Evolutionary conservation across 306 rosid genomes (phyloP), one percentile per base, ranked within the genome.

Genomic region (Hippophae rhamnoides): DNA sequence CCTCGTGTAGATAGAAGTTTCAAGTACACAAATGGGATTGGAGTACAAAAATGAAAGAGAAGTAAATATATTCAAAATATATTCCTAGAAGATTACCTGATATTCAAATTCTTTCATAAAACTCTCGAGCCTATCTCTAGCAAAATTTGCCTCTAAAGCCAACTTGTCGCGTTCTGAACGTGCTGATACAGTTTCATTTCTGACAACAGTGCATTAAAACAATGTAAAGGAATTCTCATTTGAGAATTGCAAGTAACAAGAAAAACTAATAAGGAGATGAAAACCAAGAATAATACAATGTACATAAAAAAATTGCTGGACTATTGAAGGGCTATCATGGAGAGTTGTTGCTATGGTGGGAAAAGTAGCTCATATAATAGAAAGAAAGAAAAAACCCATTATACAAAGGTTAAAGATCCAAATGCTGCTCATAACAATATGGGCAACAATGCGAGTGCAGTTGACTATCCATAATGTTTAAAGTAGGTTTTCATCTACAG

Each of bases 101-200:
- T 78, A 86, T 43, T 88, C 89, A 67, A 76, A 85, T 69, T 92
- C 95, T 74, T 82, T 81, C 79, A 73, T 58, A 65, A 80, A 80
- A 69, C 89, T 78, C 60, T 88, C 89, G 47, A 88, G 85, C 68
- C 75, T 82, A 56, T 84, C 99, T 67, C 72, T 76, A 8, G 89
- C 78, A 78, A 92, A 83, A 69, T 76, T 82, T 52, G 82, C 85
- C 76, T 85, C 96, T 41, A 84, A 81, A 42, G 65, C 75, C 57
- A 73, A 67, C 72, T 92, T 85, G 68, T 85, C 95, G 69, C 93
- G 83, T 56, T 85, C 96, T 47, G 96, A 75, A 54, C 85, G 78
- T 47, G 88, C 69, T 26, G 68, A 47, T 71, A 81, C 75, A 41
- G 83, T 73, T 76, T 88, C 93, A 18, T 78, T 73, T 89, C 99